These are phyloP conservation scores for Zoysia pacifica DNA, from an alignment of 176 grass and related monocot genomes.

Conservation along the genomic window DNA sequence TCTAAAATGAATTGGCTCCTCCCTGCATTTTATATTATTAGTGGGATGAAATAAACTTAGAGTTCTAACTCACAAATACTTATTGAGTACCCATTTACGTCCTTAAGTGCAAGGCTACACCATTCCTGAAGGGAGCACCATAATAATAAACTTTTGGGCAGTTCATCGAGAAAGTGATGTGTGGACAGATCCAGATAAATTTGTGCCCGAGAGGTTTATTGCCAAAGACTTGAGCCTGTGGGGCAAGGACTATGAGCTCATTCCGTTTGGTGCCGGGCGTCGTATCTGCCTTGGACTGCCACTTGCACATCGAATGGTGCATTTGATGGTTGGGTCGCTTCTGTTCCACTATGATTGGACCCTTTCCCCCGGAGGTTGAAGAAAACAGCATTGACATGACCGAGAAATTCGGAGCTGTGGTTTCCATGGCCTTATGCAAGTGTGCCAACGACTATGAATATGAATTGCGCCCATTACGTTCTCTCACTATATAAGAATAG, in stretches of 20 bases:
- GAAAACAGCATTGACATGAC: constrained; percentile 30
- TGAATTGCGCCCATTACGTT: too few species aligned
- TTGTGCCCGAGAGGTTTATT: constrained; percentile 48
- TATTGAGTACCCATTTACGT: too few species aligned
- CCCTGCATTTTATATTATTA: too few species aligned
- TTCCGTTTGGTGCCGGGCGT: constrained; percentile 46
- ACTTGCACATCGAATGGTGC: constrained; percentile 27
- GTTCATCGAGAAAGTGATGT: constrained; percentile 14
- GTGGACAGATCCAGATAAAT: constrained; percentile 41
- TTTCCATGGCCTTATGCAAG: not conserved
- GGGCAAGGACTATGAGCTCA: constrained; percentile 31
- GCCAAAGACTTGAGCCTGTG: constrained; percentile 18
- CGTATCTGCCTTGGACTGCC: constrained; percentile 43
- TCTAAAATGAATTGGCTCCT: too few species aligned
- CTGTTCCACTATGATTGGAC: constrained; percentile 33
- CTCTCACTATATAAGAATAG: too few species aligned
- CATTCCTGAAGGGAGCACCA: constrained; percentile 24
- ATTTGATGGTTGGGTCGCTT: constrained; percentile 40
- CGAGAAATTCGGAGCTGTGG: constrained; percentile 35
- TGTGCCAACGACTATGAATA: too few species aligned
- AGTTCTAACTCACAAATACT: too few species aligned
- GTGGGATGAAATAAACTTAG: too few species aligned
- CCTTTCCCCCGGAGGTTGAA: constrained; percentile 3
- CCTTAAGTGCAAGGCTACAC: constrained; percentile 8
- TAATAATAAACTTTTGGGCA: constrained; percentile 53